Conservation (phyloP, 2,329 filamentous ascomycete species). For the Apiospora hydei region DNA sequence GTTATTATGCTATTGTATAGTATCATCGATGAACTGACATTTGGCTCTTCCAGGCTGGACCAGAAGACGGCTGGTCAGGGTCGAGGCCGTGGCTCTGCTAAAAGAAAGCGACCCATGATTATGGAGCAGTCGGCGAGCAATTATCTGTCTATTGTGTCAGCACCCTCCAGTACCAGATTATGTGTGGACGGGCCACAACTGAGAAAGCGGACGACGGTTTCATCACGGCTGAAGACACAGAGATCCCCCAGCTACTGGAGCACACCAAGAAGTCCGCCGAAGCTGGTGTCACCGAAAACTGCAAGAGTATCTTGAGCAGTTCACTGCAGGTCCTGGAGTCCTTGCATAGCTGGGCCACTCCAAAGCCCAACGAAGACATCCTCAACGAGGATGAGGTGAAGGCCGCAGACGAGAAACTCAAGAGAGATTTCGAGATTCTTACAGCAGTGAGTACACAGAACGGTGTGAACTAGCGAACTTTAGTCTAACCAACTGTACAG, state of each 20-base stretch:
- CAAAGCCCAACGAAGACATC: constrained; percentile 20
- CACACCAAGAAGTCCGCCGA: constrained; percentile 67
- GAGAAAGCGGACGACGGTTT: constrained; percentile 45
- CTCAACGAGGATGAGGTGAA: constrained; percentile 21
- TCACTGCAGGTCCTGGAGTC: constrained; percentile 52
- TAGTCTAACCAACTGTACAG: neutral
- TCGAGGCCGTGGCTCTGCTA: constrained; percentile 60
- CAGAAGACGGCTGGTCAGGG: constrained; percentile 58
- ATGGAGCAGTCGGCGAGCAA: constrained; percentile 58
- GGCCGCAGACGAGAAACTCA: neutral
- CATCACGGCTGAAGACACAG: neutral
- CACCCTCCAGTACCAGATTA: constrained; percentile 67
- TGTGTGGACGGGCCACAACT: constrained; percentile 58
- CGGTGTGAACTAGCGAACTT: neutral
- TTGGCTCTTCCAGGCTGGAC: constrained; percentile 50
- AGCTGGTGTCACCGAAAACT: constrained; percentile 44
- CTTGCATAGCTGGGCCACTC: constrained; percentile 44
- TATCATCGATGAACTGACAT: neutral
- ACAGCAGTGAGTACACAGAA: neutral
- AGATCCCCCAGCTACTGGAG: constrained; percentile 60
- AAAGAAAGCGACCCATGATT: constrained; percentile 55
- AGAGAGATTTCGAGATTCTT: neutral
- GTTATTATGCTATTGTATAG: neutral
- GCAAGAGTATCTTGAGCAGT: constrained; percentile 58
- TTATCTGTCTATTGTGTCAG: constrained; percentile 72